A percentile compares a stretch with the other conserved stretches of the same genome.
Conservation (phyloP, 495 filamentous ascomycete genomes). For the Talaromyces stipitatus region DNA sequence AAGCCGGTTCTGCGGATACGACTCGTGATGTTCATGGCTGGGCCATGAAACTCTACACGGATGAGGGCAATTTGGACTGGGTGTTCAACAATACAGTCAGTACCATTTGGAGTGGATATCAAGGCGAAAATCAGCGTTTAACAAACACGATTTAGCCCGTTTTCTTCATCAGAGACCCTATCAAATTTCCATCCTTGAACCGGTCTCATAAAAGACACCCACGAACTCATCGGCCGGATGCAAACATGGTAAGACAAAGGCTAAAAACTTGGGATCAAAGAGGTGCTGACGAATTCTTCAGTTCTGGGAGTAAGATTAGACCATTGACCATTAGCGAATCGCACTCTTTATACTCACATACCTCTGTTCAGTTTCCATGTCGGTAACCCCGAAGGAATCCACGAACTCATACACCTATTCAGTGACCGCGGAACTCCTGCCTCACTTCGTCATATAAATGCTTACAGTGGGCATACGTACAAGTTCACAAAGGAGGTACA, state of each 20-base stretch:
- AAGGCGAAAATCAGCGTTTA: too few species aligned
- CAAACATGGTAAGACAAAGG: constrained; percentile 49
- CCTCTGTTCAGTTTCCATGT: constrained; percentile 37
- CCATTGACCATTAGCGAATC: constrained; percentile 46
- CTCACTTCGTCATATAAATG: constrained; percentile 54
- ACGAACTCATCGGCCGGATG: constrained; percentile 33
- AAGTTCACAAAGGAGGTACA: constrained; percentile 55
- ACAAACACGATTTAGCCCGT: constrained; percentile 34
- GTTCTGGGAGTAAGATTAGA: constrained; percentile 60
- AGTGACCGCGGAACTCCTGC: constrained; percentile 56
- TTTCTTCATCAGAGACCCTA: constrained; percentile 48
- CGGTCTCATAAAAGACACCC: constrained; percentile 44
- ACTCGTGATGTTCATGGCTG: constrained; percentile 61
- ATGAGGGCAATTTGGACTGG: constrained; percentile 70
- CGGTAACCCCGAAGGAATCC: constrained; percentile 55
- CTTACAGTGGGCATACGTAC: constrained; percentile 60
- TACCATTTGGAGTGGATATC: too few species aligned
- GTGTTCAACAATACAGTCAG: too few species aligned
- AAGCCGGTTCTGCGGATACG: constrained; percentile 57
- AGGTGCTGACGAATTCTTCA: too few species aligned
- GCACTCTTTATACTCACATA: constrained; percentile 21
- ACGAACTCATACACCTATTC: constrained; percentile 61
- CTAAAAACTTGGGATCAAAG: too few species aligned
- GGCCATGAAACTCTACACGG: constrained; percentile 67
- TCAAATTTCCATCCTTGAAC: constrained; percentile 49